Evolutionary conservation across 768 basidiomycete genomes (phyloP).

Genomic region (Mycena pura): DNA sequence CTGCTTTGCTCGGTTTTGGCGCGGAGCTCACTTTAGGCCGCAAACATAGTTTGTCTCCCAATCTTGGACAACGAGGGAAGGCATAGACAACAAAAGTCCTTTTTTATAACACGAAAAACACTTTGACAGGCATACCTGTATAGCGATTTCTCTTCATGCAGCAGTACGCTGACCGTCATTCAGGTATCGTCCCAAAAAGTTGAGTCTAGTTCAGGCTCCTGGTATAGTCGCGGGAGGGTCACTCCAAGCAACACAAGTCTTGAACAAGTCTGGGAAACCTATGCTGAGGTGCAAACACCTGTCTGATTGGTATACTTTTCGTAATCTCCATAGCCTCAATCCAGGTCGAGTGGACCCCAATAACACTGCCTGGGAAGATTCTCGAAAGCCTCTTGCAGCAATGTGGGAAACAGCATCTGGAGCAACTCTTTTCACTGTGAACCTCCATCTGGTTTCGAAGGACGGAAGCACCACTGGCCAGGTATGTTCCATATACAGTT

Average conservation of each 20-base stretch:
- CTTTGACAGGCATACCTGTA: conserved; percentile 64
- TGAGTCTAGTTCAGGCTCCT: conserved; percentile 46
- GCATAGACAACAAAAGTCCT: too few species aligned
- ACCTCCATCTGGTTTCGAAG: conserved; percentile 66
- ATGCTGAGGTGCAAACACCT: conserved; percentile 46
- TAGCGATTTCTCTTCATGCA: conserved; percentile 21
- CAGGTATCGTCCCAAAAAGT: conserved; percentile 56
- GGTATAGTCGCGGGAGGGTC: conserved; percentile 56
- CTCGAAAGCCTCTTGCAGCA: conserved; percentile 67
- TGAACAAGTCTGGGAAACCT: conserved; percentile 39
- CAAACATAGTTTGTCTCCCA: too few species aligned
- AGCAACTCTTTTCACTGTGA: conserved; percentile 60
- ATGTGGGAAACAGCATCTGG: conserved; percentile 57
- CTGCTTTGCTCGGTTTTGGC: too few species aligned
- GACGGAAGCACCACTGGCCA: conserved; percentile 55
- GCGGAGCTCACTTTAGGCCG: too few species aligned
- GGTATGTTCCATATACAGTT: not conserved
- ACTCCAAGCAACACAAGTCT: conserved; percentile 49
- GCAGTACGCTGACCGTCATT: not conserved
- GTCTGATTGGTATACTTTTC: not conserved
- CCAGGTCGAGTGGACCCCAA: conserved; percentile 68
- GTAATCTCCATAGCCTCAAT: conserved; percentile 52
- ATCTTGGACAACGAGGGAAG: too few species aligned
- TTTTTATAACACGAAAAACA: too few species aligned
- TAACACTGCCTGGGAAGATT: conserved; percentile 58